These are phyloP conservation scores for Lizonia empirigonia DNA, from an alignment of 2,329 filamentous ascomycete genomes.

Conservation along the genomic window DNA sequence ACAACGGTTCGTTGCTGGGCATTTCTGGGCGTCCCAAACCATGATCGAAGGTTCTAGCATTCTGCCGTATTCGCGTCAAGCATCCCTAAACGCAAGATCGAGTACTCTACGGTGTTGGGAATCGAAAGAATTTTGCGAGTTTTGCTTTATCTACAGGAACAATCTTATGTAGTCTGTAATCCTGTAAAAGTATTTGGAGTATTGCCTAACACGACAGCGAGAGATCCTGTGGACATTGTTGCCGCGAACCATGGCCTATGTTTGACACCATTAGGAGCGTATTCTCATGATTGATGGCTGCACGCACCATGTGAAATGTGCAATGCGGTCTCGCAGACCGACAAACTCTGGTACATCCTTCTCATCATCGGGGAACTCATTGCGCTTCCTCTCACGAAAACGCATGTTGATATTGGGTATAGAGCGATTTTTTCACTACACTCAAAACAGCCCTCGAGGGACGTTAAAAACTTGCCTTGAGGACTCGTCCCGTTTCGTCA, in stretches of 20 bases:
- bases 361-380: conserved; percentile 16
- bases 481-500: conserved; percentile 13
- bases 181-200: conserved; percentile 68
- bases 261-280: not conserved
- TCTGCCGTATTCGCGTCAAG: not conserved
- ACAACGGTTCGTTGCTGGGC: conserved; percentile 26
- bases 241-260: conserved; percentile 64
- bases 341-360: conserved; percentile 24
- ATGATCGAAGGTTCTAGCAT: conserved; percentile 21
- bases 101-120: too few species aligned
- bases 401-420: conserved; percentile 16
- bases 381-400: conserved; percentile 27
- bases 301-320: conserved; percentile 33
- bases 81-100: too few species aligned
- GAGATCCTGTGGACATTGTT: conserved; percentile 75
- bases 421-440: not conserved
- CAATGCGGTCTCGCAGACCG: conserved; percentile 32
- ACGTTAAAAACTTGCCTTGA: not conserved
- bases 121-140: too few species aligned
- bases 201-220: conserved; percentile 68
- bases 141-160: too few species aligned
- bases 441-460: not conserved
- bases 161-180: conserved; percentile 62
- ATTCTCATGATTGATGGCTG: not conserved
- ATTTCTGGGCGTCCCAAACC: conserved; percentile 25